A percentile compares a stretch with the other conserved stretches of the same genome.
Evolutionary conservation across 352 stramenopile species (phyloP).

Genomic region (Pythium aristosporum): DNA sequence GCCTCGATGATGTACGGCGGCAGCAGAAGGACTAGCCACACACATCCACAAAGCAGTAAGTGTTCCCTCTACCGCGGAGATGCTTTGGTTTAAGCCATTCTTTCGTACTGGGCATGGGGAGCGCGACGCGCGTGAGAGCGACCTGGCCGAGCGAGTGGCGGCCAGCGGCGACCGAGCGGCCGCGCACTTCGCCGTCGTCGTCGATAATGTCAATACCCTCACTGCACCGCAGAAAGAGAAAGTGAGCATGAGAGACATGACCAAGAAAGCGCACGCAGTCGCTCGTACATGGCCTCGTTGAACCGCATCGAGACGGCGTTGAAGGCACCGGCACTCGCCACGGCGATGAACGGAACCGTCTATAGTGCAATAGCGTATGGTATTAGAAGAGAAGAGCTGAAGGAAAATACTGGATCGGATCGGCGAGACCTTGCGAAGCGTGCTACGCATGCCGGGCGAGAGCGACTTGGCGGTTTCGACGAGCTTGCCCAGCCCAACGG

Average conservation of each 20-base stretch:
- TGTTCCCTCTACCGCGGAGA: no score
- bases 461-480: conserved; percentile 77
- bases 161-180: conserved; percentile 75
- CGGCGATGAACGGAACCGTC: conserved; percentile 84
- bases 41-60: no score
- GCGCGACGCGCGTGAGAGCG: conserved; percentile 70
- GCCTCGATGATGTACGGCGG: conserved; percentile 79
- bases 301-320: conserved; percentile 90
- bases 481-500: conserved; percentile 71
- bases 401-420: no score
- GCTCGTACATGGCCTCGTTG: conserved; percentile 79
- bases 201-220: conserved; percentile 86
- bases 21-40: conserved; percentile 60
- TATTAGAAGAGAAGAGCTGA: no score
- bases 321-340: conserved; percentile 78
- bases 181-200: conserved; percentile 70
- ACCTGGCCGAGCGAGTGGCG: conserved; percentile 80
- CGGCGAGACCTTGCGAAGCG: conserved; percentile 56
- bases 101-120: conserved; percentile 77
- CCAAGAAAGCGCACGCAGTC: no score
- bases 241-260: background rate
- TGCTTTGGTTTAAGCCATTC: no score
- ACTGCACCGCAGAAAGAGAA: conserved; percentile 28
- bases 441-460: conserved; percentile 54
- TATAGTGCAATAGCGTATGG: conserved; percentile 18